Base-by-base conservation (phyloP, 306 rosid species). In the Dryas octopetala region DNA sequence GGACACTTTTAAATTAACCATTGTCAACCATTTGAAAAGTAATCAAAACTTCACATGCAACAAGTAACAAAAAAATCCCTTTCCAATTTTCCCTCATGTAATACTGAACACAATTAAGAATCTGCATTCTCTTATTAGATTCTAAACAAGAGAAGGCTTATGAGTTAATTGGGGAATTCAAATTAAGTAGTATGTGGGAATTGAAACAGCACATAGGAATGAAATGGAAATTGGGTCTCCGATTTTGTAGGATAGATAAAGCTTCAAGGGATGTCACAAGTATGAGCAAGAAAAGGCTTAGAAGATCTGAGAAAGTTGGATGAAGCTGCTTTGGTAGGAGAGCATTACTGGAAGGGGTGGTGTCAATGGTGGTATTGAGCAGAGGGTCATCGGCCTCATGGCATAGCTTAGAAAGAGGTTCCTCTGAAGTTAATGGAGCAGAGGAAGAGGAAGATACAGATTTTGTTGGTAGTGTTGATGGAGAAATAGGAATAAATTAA, bases 171-270 rank as follows among this genome's bases (percentile, higher is more conserved):
- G 23, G 23, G 23, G 23, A 23, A 23, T 23, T 23, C 23, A 23
- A 23, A 23, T 23, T 23, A 23, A 23, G 23, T 23, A 23, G 23
- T 23, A 23, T 23, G 23, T 23, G 23, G 23, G 23, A 23, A 23
- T 23, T 46, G 41, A 83, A 19, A 50, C 38, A 57, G 49, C 63
- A 82, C 32, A 75, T 81, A 7, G 59, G 43, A 32, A 86, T 16
- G 77, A 87, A 47, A 75, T 78, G 87, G 75, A 78, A 75, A 79
- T 81, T 76, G 16, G 81, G 79, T 15, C 80, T 68, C 12, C 23
- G 17, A 45, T 74, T 68, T 3, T 76, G 84, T 0, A 83, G 54
- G 57, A 90, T 40, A 7, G 82, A 64, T 60, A 79, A 70, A 3
- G 81, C 53, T 83, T 80, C 86, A 45, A 66, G 15, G 60, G 66